Evolutionary conservation across 108 stramenopile species (phyloP).

Genomic region (Aurantiochytrium sp.): DNA sequence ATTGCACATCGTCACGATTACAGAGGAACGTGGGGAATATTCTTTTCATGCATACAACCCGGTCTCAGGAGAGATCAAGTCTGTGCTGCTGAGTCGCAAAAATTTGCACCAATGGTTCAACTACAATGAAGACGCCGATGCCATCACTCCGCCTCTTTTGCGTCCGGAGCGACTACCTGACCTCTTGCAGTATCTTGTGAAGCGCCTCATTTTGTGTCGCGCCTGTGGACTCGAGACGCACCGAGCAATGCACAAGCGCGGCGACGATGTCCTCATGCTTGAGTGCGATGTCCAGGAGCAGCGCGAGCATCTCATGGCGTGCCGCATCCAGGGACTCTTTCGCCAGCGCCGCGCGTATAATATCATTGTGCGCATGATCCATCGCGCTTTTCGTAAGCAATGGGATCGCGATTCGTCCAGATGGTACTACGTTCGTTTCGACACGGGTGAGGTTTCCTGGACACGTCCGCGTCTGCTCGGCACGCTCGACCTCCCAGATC

Average conservation of each 20-base stretch:
- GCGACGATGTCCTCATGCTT: constrained; percentile 19
- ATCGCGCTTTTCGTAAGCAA: constrained; percentile 42
- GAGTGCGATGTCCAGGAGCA: constrained; percentile 24
- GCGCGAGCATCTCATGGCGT: not conserved
- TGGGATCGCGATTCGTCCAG: constrained; percentile 34
- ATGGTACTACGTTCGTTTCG: constrained; percentile 38
- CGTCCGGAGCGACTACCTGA: not conserved
- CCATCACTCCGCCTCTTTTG: not conserved
- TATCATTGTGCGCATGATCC: not conserved
- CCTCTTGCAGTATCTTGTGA: not conserved
- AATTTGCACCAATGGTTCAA: not conserved
- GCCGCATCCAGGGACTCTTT: constrained; percentile 19
- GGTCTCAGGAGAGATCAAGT: not conserved
- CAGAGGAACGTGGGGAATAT: not conserved
- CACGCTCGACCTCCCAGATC: constrained; percentile 35
- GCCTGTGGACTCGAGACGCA: not conserved
- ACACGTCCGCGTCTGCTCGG: constrained; percentile 44
- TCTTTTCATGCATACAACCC: constrained; percentile 9
- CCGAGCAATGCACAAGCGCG: not conserved
- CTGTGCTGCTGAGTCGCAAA: not conserved
- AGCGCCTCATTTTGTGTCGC: not conserved
- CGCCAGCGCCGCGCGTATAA: constrained; percentile 3
- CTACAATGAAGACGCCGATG: not conserved
- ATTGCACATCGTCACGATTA: not conserved
- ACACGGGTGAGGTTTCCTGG: constrained; percentile 39